Evolutionary conservation across 805 yeast genomes (phyloP).

Genomic region (Cyberlindnera maritima): DNA sequence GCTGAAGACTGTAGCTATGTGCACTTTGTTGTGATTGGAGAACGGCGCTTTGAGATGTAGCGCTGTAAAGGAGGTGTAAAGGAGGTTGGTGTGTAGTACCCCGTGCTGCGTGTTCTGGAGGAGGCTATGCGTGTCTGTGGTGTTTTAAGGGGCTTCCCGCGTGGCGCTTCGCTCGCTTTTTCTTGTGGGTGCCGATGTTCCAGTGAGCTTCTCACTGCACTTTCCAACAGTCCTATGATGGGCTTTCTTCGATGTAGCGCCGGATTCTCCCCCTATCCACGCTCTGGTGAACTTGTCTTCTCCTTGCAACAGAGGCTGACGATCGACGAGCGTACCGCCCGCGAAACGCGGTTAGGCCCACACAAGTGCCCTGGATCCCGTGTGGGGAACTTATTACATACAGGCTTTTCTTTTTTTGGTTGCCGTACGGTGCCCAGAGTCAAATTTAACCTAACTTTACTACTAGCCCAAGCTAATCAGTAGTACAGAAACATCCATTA

Average conservation of each 20-base stretch:
- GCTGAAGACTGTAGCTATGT: background rate
- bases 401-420: no score
- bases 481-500: no score
- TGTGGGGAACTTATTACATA: background rate
- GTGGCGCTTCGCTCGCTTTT: background rate
- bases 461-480: no score
- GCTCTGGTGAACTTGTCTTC: no score
- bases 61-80: background rate
- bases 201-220: no score
- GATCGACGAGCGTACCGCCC: background rate
- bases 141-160: background rate
- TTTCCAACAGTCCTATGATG: no score
- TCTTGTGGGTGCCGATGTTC: no score
- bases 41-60: background rate
- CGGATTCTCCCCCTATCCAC: no score
- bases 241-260: no score
- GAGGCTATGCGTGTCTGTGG: background rate
- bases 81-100: background rate
- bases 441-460: no score
- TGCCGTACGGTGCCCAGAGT: no score
- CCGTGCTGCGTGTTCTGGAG: background rate
- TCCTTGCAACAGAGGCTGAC: background rate
- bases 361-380: background rate
- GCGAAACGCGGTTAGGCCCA: background rate
- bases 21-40: background rate